Evolutionary conservation across 805 yeast species (phyloP).

Genomic region (Candida arabinofermentans): DNA sequence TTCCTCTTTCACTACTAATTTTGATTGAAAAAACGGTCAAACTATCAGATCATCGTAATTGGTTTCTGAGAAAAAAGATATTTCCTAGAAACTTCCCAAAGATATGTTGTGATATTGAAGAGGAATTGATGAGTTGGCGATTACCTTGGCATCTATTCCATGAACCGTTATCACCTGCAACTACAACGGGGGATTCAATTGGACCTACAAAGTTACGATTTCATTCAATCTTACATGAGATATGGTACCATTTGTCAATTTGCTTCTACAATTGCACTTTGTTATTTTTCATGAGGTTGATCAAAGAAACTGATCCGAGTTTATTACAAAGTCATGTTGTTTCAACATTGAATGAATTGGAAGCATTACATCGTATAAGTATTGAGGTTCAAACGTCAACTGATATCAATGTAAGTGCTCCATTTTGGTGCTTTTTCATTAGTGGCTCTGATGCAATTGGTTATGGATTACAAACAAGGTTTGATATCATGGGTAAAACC

Average conservation of each 20-base stretch:
- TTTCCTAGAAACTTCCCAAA: conserved; percentile 53
- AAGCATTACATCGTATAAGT: conserved; percentile 23
- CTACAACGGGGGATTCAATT: conserved; percentile 4
- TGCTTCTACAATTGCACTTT: conserved; percentile 41
- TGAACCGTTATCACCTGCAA: conserved; percentile 6
- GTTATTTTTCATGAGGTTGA: conserved; percentile 42
- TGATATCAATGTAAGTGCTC: conserved; percentile 32
- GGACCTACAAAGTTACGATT: conserved; percentile 20
- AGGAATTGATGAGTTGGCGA: conserved; percentile 44
- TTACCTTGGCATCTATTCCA: conserved; percentile 40
- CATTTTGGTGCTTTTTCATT: conserved; percentile 47
- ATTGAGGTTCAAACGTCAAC: conserved; percentile 14
- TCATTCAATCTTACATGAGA: conserved; percentile 37
- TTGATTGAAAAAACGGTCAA: conserved; percentile 43
- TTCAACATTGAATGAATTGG: conserved; percentile 34
- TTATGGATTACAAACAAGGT: conserved; percentile 28
- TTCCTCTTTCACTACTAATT: conserved; percentile 44
- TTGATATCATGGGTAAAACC: conserved; percentile 32
- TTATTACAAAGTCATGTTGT: conserved; percentile 34
- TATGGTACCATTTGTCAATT: conserved; percentile 34
- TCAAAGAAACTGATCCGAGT: conserved; percentile 38
- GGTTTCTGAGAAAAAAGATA: conserved; percentile 37
- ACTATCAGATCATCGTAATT: conserved; percentile 49
- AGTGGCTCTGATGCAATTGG: conserved; percentile 39
- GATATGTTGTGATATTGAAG: conserved; percentile 52